A percentile compares a stretch with the other conserved stretches of the same genome.
Conservation (phyloP, 2,329 filamentous ascomycete species). For the Claviceps citrina region DNA sequence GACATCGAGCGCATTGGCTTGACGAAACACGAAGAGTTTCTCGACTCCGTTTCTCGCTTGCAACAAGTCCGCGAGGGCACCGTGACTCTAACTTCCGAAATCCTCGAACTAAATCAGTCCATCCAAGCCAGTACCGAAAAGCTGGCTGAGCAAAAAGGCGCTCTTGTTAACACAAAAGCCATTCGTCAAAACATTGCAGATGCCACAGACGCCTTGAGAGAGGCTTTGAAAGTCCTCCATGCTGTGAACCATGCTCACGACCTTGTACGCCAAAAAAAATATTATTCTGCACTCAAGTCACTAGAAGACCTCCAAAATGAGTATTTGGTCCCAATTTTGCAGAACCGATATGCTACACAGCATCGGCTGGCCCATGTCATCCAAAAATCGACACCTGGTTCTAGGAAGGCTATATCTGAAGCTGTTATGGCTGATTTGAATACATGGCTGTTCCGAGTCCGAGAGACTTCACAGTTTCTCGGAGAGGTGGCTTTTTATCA, state of each 20-base stretch:
- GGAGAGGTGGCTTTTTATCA: constrained; percentile 96
- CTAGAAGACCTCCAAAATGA: constrained; percentile 94
- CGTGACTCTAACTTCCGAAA: constrained; percentile 75
- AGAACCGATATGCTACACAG: constrained; percentile 77
- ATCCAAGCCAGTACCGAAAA: constrained; percentile 93
- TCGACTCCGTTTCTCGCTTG: constrained; percentile 85
- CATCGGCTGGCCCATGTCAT: constrained; percentile 93
- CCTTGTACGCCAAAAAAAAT: constrained; percentile 78
- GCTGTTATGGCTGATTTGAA: constrained; percentile 95
- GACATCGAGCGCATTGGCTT: constrained; percentile 93
- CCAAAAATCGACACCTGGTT: constrained; percentile 84
- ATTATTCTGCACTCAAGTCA: constrained; percentile 86
- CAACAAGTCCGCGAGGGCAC: constrained; percentile 83
- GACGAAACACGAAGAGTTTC: constrained; percentile 92
- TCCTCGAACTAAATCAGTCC: constrained; percentile 80
- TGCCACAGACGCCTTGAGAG: constrained; percentile 71
- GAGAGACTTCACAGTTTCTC: constrained; percentile 89
- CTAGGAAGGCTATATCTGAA: constrained; percentile 84
- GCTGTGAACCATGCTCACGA: constrained; percentile 92
- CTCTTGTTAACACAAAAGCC: constrained; percentile 77
- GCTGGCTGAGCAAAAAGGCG: constrained; percentile 85
- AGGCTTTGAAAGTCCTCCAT: constrained; percentile 81
- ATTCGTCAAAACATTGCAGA: constrained; percentile 94
- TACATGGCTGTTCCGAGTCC: constrained; percentile 87
- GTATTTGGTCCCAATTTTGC: constrained; percentile 57